Evolutionary conservation across 805 yeast genomes (phyloP).

Genomic region (Citeromyces matritensis): DNA sequence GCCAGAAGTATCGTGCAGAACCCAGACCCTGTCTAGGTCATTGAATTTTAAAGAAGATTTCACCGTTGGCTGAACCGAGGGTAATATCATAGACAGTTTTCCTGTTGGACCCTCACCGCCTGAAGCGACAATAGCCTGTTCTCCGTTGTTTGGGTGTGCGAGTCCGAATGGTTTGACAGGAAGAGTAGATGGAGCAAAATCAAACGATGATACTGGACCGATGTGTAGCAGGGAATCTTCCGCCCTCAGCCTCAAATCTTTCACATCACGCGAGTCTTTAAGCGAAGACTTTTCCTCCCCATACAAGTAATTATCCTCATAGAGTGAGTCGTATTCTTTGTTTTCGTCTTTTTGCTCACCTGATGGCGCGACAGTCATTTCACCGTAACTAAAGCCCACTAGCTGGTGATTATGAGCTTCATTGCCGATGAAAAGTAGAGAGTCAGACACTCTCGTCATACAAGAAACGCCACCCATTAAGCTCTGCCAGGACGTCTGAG

Average conservation of each 20-base stretch:
- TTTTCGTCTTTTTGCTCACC: conserved; percentile 6
- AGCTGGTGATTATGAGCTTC: conserved; percentile 44
- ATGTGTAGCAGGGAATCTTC: conserved; percentile 39
- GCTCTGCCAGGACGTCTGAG: conserved; percentile 6
- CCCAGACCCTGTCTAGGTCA: conserved; percentile 67
- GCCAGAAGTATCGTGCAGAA: conserved; percentile 22
- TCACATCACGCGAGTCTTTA: conserved; percentile 4
- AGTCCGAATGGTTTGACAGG: conserved; percentile 44
- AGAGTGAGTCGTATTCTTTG: conserved; percentile 17
- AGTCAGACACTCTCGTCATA: conserved; percentile 19
- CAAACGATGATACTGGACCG: conserved; percentile 61
- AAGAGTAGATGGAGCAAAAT: conserved; percentile 29
- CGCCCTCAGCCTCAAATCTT: conserved; percentile 20
- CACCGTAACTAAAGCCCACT: conserved; percentile 21
- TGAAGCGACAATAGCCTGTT: conserved; percentile 52
- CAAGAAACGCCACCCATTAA: conserved; percentile 10
- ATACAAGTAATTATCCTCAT: conserved; percentile 28
- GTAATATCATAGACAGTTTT: conserved; percentile 45
- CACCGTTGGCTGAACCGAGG: conserved; percentile 53
- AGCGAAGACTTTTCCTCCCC: conserved; percentile 15
- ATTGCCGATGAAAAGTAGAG: conserved; percentile 42
- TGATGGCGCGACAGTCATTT: conserved; percentile 1
- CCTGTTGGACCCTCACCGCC: conserved; percentile 48
- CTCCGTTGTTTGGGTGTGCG: conserved; percentile 52
- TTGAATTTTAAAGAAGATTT: conserved; percentile 58